Base-by-base conservation (phyloP, 768 basidiomycete genomes). In the Rossbeevera mucosa region DNA sequence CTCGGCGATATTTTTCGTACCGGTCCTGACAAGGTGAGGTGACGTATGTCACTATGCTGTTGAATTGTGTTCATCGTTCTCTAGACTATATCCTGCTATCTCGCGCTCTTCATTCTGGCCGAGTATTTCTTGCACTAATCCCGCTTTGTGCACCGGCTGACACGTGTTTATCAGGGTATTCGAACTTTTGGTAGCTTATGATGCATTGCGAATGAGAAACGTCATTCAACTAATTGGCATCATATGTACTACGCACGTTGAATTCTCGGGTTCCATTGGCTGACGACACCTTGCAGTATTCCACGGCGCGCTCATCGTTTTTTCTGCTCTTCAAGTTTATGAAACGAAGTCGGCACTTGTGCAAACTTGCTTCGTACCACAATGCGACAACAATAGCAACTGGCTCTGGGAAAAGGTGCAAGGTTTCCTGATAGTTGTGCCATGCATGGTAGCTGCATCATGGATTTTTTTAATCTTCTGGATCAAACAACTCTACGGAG, bases 61-160 rank as follows among this genome's bases (percentile, higher is more conserved):
- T 30, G 51, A 48, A 44, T 18, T 52, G 5, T 41, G 48, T 53
- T 56, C 55, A 67, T 30, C 16, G 48, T 18, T 46, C 38, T 13
- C 47, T 5, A 89, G 85, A 91, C 90, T 12, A 66, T 91, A 48
- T 85, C 89, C 55, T 91, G 90, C 68, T 93, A 91, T 66, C 80
- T 93, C 5, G 88, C 88, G 3, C 74, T 93, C 7, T 93, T 91
- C 66, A 83, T 84, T 22, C 74, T 93, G 9, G 91, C 87, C 51
- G 89, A 88, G 90, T 91, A 64, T 47, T 80, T 70, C 31, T 33
- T 47, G 14, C 44, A 30, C 44, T 28, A 42, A 13, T n/a, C 21
- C 16, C 8, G 5, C 18, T 28, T 20, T 24, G n/a, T 4, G 3
- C 22, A 26, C 16, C 25, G 53, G 7, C 28, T 61, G 6, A 66